Base-by-base conservation (phyloP, 1,284 basidiomycete genomes). In the Sphagnurus paluster region DNA sequence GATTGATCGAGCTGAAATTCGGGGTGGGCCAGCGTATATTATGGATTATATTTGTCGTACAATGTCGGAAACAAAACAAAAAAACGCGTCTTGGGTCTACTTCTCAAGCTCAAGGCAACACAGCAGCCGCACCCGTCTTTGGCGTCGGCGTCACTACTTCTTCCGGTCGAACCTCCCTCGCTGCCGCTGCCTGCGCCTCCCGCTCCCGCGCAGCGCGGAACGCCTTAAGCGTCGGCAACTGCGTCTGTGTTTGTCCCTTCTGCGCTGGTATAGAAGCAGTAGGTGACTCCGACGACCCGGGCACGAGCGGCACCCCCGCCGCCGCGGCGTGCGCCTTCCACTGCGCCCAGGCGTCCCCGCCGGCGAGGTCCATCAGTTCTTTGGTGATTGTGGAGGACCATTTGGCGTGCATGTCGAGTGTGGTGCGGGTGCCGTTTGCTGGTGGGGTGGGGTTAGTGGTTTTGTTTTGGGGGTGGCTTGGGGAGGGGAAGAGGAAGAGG, bases 341-440 rank as follows among this genome's bases (percentile, higher is more conserved):
- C 42, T 69, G 64, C 44, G 63, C 64, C 86, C 86, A 89, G 3
- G 74, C 62, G 4, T 75, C 64, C 3, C 78, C 79, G 0, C 83
- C 85, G 3, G 78, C 79, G 2, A 72, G 49, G 30, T 84, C 77
- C 81, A 89, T 84, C 24, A 89, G 70, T 51, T 87, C 82, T 51
- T 76, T 71, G 33, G 82, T 65, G 26, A 89, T 88, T 7, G 72
- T 63, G 0, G 79, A 76, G 4, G 86, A 88, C 76, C 76, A 79
- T 63, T 87, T 87, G 23, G 74, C 64, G n/a, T 78, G 66, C 61
- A 88, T 69, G 55, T 79, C 66, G 19, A 89, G 56, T 2, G 60
- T 75, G 44, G 69, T 57, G 19, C 65, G 66, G 20, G 63, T 59
- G n/a, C 84, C 84, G 54, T 84, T 68, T 30, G 68, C 86, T 87